Base-by-base conservation (phyloP, 2,329 filamentous ascomycete species). In the Colletotrichum incanum region DNA sequence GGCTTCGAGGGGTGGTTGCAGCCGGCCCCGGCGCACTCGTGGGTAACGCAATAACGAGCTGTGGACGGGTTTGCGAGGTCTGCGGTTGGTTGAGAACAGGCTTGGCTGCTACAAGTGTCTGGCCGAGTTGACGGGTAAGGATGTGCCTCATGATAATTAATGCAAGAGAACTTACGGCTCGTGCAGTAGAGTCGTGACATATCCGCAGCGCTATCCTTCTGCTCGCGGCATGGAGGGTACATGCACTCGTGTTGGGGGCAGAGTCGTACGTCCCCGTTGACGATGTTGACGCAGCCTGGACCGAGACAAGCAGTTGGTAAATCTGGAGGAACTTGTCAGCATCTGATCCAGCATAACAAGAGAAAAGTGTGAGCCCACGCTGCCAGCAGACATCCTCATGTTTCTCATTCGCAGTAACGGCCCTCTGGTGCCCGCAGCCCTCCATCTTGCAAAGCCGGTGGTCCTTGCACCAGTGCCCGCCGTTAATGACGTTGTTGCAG, bases 361-460 rank as follows among this genome's bases (percentile, higher is more conserved):
- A 0, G n/a, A 3, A 5, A 39, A 4, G 18, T 23, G 55, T 31
- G 12, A 26, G 39, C 63, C 61, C 37, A 73, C 72, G 72, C 4
- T 72, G 37, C 72, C 68, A 73, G 64, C 72, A 73, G 16, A 63
- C 54, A 4, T 71, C 62, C 20, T 66, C 62, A 34, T 28, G 49
- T 6, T 14, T 23, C 18, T 62, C 63, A 4, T 34, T 31, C 12
- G 68, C 31, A 14, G 69, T 69, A 18, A 66, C 61, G 43, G 61
- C 65, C 28, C 67, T 43, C 1, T 26, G 65, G 31, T 52, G 45
- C 8, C 23, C 26, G 50, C 55, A 68, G 9, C 67, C 75, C 1
- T 31, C 52, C 2, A 80, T 55, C 16, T 61, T 60, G 55, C 75
- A 76, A 11, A 56, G n/a, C 16, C 65, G 60, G 49, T 76, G 75